Conservation (phyloP, 768 basidiomycete genomes). For the Russula virescens region DNA sequence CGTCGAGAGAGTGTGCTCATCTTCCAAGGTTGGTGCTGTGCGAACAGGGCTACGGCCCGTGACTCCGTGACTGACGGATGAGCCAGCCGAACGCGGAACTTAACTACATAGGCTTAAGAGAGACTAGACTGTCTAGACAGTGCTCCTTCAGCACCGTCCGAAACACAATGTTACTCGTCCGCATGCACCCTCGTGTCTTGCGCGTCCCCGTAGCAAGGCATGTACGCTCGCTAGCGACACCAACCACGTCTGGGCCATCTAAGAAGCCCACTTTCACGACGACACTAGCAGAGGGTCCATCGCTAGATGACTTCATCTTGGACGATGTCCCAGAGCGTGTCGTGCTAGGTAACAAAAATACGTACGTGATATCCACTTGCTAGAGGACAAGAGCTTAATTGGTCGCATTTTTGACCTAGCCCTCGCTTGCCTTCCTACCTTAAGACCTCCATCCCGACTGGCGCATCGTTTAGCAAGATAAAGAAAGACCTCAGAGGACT, state of each 20-base stretch:
- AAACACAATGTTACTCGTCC: slow-evolving; percentile 15
- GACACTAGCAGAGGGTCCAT: slow-evolving; percentile 58
- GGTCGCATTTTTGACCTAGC: slow-evolving; percentile 36
- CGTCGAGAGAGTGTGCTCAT: slow-evolving; percentile 86
- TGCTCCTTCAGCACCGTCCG: neutral
- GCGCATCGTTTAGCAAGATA: slow-evolving; percentile 82
- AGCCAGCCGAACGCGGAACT: neutral
- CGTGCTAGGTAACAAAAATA: slow-evolving; percentile 63
- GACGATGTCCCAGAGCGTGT: slow-evolving; percentile 52
- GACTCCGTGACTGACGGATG: neutral
- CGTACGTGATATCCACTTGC: slow-evolving; percentile 38
- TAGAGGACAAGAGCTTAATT: neutral
- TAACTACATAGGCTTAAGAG: too few relatives aligned
- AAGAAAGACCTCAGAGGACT: slow-evolving; percentile 94
- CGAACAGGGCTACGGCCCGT: slow-evolving; percentile 1
- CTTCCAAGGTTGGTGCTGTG: neutral
- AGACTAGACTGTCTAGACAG: too few relatives aligned
- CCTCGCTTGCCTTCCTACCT: slow-evolving; percentile 83
- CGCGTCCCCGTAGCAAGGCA: neutral
- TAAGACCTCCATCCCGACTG: slow-evolving; percentile 89
- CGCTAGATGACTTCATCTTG: slow-evolving; percentile 78
- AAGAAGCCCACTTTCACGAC: slow-evolving; percentile 43
- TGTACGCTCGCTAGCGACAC: slow-evolving; percentile 25
- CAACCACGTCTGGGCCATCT: slow-evolving; percentile 44
- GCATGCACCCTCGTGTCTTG: slow-evolving; percentile 19